Evolutionary conservation across 805 yeast genomes (phyloP).

Genomic region (Suhomyces tanzawaensis): DNA sequence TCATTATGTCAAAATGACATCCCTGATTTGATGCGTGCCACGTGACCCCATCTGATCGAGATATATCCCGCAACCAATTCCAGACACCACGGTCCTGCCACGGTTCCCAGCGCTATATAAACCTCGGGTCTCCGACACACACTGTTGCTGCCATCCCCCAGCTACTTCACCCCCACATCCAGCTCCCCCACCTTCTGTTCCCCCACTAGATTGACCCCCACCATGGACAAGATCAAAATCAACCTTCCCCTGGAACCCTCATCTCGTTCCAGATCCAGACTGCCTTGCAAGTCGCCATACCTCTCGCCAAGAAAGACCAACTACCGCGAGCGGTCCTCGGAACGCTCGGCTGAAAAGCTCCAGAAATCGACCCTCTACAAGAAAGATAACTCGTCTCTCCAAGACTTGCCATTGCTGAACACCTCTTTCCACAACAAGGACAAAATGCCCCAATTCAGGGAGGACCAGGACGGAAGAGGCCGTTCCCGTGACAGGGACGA

Average conservation of each 20-base stretch:
- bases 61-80: too few species aligned
- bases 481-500: conserved; percentile 22
- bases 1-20: too few species aligned
- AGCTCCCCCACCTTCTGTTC: too few species aligned
- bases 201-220: too few species aligned
- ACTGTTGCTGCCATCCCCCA: too few species aligned
- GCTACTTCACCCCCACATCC: too few species aligned
- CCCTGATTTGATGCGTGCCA: too few species aligned
- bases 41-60: too few species aligned
- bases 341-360: conserved; percentile 13
- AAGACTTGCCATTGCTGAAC: conserved; percentile 18
- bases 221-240: conserved; percentile 4
- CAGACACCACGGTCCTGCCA: too few species aligned
- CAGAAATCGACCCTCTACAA: conserved; percentile 16
- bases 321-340: conserved; percentile 19
- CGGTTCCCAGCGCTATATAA: too few species aligned
- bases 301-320: neutral
- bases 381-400: conserved; percentile 12
- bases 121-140: too few species aligned
- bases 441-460: conserved; percentile 12
- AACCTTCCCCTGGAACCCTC: conserved; percentile 2
- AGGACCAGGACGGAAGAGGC: conserved; percentile 23
- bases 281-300: conserved; percentile 12
- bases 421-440: conserved; percentile 15
- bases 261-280: conserved; percentile 16